Conservation (phyloP, 495 filamentous ascomycete species). For the Cercophora scortea region DNA sequence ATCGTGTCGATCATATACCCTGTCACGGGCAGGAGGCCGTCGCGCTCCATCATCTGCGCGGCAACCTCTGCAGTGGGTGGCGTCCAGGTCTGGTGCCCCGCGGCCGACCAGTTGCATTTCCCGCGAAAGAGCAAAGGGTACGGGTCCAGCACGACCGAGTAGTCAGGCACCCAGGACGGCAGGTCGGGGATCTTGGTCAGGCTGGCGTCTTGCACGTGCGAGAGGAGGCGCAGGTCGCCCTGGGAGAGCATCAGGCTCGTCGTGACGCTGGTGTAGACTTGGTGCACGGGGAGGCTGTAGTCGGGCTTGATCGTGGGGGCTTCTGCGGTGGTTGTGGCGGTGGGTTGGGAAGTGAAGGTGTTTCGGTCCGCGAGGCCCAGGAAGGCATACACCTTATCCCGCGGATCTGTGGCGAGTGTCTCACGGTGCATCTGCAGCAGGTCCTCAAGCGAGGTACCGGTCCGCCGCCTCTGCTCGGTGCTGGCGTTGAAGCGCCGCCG, state of each 20-base stretch:
- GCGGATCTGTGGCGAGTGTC: conserved; percentile 1
- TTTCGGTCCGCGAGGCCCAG: not conserved
- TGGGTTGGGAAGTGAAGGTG: not conserved
- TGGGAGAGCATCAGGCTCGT: not conserved
- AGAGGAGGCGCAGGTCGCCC: conserved; percentile 1
- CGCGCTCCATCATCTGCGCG: too few relatives aligned
- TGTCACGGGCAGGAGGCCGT: not conserved
- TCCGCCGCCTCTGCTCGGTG: not conserved
- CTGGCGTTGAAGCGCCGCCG: not conserved
- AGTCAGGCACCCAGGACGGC: conserved; percentile 12
- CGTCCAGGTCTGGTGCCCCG: not conserved
- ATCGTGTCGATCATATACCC: not conserved
- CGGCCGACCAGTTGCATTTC: conserved; percentile 2
- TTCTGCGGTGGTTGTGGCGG: not conserved
- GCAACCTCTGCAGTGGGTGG: not conserved
- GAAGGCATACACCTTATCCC: conserved; percentile 6
- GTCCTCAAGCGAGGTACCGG: not conserved
- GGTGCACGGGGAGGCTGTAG: not conserved
- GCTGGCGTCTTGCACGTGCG: conserved; percentile 4
- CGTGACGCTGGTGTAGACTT: conserved; percentile 1
- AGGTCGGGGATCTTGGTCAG: not conserved
- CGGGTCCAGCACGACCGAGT: not conserved
- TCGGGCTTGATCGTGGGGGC: not conserved
- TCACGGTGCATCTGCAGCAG: not conserved
- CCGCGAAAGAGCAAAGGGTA: conserved; percentile 1